Evolutionary conservation across 2,329 filamentous ascomycete species (phyloP).

Genomic region (Beauveria bassiana): DNA sequence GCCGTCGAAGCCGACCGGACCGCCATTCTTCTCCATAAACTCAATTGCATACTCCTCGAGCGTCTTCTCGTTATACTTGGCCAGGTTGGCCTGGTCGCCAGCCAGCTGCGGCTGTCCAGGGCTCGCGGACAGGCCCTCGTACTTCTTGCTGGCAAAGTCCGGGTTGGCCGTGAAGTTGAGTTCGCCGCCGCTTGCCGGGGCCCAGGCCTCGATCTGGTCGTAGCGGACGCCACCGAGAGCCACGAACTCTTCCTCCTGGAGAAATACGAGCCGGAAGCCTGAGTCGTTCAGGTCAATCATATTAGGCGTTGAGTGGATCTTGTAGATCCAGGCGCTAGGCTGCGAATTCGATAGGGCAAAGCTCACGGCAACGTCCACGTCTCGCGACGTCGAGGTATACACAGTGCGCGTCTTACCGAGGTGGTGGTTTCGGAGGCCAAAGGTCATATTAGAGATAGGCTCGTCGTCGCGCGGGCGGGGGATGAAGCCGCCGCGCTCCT

Average conservation of each 20-base stretch:
- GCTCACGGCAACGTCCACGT: neutral
- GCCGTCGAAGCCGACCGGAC: neutral
- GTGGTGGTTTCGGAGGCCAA: neutral
- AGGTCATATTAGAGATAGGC: neutral
- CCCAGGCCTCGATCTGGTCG: neutral
- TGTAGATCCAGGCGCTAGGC: neutral
- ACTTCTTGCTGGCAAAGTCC: neutral
- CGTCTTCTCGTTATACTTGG: neutral
- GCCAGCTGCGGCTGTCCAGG: neutral
- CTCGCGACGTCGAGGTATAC: neutral
- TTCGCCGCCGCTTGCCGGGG: neutral
- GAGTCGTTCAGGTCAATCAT: neutral
- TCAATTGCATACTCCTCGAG: neutral
- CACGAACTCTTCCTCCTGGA: neutral
- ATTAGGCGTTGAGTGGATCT: neutral
- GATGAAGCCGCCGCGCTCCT: neutral
- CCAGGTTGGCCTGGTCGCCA: neutral
- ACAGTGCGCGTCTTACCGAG: neutral
- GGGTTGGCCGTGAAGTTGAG: neutral
- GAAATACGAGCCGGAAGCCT: neutral
- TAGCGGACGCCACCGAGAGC: neutral
- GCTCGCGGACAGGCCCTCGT: neutral
- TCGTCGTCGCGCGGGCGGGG: neutral
- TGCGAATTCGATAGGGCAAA: neutral
- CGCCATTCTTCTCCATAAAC: neutral